These are phyloP conservation scores for Aspergillus quadricinctus DNA, from an alignment of 2,329 filamentous ascomycete genomes.

Conservation along the genomic window DNA sequence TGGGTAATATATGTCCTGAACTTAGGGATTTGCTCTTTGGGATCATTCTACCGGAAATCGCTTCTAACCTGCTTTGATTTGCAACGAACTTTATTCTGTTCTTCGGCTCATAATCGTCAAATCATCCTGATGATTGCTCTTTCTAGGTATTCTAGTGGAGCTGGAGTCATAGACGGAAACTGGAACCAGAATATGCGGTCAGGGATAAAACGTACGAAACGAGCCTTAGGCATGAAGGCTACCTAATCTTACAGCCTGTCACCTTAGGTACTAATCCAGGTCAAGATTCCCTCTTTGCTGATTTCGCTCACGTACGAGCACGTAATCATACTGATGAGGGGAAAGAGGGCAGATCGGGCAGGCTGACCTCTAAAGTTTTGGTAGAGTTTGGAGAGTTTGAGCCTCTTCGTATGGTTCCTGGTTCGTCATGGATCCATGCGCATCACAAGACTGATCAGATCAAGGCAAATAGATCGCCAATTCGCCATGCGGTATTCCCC, in stretches of 20 bases:
- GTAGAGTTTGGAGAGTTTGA: not conserved
- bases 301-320: not conserved
- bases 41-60: not conserved
- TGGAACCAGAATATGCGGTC: not conserved
- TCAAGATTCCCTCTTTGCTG: not conserved
- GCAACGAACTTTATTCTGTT: not conserved
- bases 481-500: no score
- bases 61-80: not conserved
- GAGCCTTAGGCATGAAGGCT: not conserved
- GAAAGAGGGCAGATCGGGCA: not conserved
- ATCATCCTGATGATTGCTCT: not conserved
- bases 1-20: not conserved
- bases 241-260: not conserved
- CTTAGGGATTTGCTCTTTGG: not conserved
- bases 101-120: not conserved
- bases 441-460: not conserved
- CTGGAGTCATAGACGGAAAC: not conserved
- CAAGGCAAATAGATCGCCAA: not conserved
- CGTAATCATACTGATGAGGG: not conserved
- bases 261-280: not conserved
- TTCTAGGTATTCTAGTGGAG: not conserved
- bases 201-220: not conserved
- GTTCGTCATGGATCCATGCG: not conserved
- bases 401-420: not conserved
- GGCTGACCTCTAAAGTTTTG: not conserved